A percentile compares a stretch with the other conserved stretches of the same genome.
Conservation (phyloP, 371 early-diverging fungal genomes). For the Rhizopus sp. region DNA sequence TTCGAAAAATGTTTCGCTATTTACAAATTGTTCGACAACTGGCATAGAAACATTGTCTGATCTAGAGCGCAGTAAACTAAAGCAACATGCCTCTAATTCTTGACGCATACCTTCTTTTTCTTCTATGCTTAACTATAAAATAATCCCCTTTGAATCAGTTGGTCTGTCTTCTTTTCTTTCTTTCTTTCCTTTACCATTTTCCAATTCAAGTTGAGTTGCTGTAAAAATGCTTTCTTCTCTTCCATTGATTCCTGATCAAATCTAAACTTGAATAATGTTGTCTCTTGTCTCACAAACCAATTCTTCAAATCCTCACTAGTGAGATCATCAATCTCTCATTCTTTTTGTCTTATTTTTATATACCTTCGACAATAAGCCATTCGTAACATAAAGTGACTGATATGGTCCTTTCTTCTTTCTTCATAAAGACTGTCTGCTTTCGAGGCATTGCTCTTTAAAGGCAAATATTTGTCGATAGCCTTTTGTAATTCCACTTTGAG, state of each 20-base stretch:
- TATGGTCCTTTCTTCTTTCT: conserved; percentile 89
- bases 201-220: conserved; percentile 56
- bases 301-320: conserved; percentile 74
- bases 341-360: background rate
- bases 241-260: conserved; percentile 56
- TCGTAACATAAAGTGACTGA: conserved; percentile 92
- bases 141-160: background rate
- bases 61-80: background rate
- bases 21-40: conserved; percentile 25
- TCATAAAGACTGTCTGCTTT: conserved; percentile 47
- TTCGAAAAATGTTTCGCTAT: conserved; percentile 55
- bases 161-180: background rate
- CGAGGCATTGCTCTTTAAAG: conserved; percentile 57
- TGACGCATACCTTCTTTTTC: conserved; percentile 20
- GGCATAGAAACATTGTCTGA: background rate
- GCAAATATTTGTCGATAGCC: conserved; percentile 67
- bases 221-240: conserved; percentile 63
- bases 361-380: conserved; percentile 90
- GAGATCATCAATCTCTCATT: background rate
- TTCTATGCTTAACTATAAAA: conserved; percentile 14
- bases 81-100: conserved; percentile 15
- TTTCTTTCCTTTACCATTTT: conserved; percentile 41
- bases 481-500: conserved; percentile 58
- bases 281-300: conserved; percentile 94
- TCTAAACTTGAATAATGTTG: conserved; percentile 76